These are phyloP conservation scores for Ochromonadaceae sp. DNA, from an alignment of 352 stramenopile genomes.

Conservation along the genomic window DNA sequence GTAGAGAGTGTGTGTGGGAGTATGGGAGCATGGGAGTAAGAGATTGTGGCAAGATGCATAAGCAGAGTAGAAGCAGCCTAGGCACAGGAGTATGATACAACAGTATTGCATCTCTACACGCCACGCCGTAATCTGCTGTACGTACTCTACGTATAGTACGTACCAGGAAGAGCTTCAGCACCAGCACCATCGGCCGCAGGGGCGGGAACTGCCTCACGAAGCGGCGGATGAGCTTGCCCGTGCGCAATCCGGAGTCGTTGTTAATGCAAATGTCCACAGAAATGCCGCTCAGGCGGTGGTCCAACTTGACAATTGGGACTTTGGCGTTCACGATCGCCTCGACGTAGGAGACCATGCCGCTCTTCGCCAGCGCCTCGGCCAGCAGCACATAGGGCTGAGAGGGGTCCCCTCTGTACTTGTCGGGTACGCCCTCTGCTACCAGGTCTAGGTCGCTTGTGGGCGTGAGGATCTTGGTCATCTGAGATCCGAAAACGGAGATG, in stretches of 20 bases:
- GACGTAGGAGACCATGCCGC: conserved; percentile 1
- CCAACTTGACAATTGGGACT: conserved; percentile 14
- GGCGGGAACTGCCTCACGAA: background rate
- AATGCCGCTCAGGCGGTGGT: background rate
- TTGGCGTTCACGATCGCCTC: background rate
- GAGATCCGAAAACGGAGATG: conserved; percentile 8
- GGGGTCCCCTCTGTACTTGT: too few species aligned
- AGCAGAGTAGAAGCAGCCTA: too few species aligned
- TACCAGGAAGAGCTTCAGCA: conserved; percentile 14
- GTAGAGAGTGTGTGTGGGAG: too few species aligned
- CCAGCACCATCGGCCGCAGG: background rate
- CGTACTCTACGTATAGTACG: too few species aligned
- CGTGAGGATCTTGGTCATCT: conserved; percentile 1
- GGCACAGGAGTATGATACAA: too few species aligned
- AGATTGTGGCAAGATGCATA: too few species aligned
- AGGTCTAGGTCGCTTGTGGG: conserved; percentile 14
- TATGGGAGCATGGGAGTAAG: too few species aligned
- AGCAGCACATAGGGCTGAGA: too few species aligned
- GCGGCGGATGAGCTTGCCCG: background rate
- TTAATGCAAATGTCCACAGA: conserved; percentile 8
- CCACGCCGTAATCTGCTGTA: too few species aligned
- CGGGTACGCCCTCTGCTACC: background rate
- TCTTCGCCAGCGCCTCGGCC: too few species aligned
- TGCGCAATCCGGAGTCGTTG: conserved; percentile 8
- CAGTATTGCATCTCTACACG: too few species aligned